Evolutionary conservation across 805 yeast species (phyloP), one percentile per base, ranked within the genome.

Genomic region (Kazachstania kunashirensis): DNA sequence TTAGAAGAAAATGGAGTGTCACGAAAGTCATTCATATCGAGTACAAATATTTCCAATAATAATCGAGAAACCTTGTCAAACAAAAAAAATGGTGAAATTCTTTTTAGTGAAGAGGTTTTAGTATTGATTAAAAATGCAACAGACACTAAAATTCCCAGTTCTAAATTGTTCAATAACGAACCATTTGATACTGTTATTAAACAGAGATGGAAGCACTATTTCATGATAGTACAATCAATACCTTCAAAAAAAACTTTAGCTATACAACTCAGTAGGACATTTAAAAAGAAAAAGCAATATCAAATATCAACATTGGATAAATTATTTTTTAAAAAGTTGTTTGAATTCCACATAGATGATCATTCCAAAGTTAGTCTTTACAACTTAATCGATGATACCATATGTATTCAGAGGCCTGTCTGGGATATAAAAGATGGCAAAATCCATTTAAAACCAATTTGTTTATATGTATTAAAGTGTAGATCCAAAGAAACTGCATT

Each of bases 151-250:
- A 50, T 49, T 23, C 51, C 66, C 10, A 55, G 64, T 5, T 42
- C 49, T 1, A 44, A 56, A 10, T 67, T 70, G 40, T 64, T 68
- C 11, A 84, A 77, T 41, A 52, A 58, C 8, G 77, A 73, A 39
- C 61, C 68, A 1, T 63, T 66, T 18, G 74, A 73, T 28, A 66
- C 83, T 0, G 59, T 79, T 36, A 68, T 82, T 1, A 42, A 67
- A 8, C 88, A 83, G 39, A 61, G 85, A 33, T 85, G 96, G 92
- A 74, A 70, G 42, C 96, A 88, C 52, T 84, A 77, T 51, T 62
- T 75, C 19, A 79, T 82, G 2, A 84, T 82, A 2, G 77, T 80
- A 1, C 63, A 89, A 41, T 69, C 73, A n/a, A 75, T 83, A 0
- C 77, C 73, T 12, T 59, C 66, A 0, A 64, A 61, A 2, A 57